Evolutionary conservation across 1,139 yeast species (phyloP).

Genomic region (Meyerozyma guilliermondii): DNA sequence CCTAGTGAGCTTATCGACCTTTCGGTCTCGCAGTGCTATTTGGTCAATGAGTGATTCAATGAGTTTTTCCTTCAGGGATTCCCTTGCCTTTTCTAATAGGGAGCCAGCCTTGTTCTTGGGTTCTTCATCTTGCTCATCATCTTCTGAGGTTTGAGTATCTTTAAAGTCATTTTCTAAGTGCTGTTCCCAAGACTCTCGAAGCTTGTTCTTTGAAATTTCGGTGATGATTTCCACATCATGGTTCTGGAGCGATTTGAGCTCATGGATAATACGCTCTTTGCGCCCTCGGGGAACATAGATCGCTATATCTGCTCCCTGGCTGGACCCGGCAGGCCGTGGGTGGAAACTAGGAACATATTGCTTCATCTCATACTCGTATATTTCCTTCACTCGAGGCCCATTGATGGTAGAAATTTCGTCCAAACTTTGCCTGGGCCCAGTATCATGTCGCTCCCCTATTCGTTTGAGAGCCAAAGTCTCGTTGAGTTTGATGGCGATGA

Average conservation of each 20-base stretch:
- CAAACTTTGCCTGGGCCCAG: constrained; percentile 13
- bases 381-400: constrained; percentile 24
- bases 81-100: constrained; percentile 9
- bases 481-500: constrained; percentile 27
- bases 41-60: constrained; percentile 21
- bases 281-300: neutral
- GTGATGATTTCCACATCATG: neutral
- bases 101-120: neutral
- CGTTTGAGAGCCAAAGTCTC: neutral
- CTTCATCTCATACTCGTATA: constrained; percentile 16
- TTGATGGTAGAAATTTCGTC: constrained; percentile 25
- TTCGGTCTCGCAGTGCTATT: constrained; percentile 19
- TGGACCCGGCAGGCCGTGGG: neutral
- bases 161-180: neutral
- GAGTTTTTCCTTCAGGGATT: constrained; percentile 13
- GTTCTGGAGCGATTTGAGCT: neutral
- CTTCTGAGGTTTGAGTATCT: neutral
- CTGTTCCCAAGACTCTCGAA: neutral
- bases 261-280: neutral
- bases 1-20: constrained; percentile 19
- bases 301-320: neutral
- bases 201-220: neutral
- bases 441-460: constrained; percentile 10
- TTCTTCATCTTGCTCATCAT: neutral
- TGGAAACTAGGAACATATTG: constrained; percentile 8